Base-by-base conservation (phyloP, 495 filamentous ascomycete genomes). In the Penicillium angulare region DNA sequence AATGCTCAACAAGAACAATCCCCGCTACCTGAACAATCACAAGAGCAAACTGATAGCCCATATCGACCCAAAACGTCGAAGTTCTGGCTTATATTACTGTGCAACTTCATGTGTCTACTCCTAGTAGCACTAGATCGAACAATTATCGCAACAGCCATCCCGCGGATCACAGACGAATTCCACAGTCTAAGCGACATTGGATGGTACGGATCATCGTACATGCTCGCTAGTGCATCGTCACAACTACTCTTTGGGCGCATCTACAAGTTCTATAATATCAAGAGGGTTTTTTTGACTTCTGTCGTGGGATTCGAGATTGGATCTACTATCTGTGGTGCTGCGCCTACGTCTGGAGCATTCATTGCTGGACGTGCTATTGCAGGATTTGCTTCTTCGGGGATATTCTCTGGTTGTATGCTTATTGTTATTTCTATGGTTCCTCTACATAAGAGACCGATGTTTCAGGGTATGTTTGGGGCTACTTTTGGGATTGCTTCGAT, bases 131-230 rank as follows among this genome's bases (percentile, higher is more conserved):
- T 43, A 68, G 79, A 83, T 64, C 76, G 79, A 60, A 80, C 83
- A 17, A 88, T 89, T 56, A 86, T 89, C 48, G 81, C 83, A 3
- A 88, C 86, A 0, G 86, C 86, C 18, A 86, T 87, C 46, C 86
- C 86, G 9, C 73, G 75, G 36, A 88, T 89, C 55, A 83, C 86
- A 0, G 78, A 85, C 55, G 64, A 83, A 35, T 90, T 90, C 67
- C 69, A 85, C 18, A 74, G 80, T 8, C 61, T 87, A 0, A 65
- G 69, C 15, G 85, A 87, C 79, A 82, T 62, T 16, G 72, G 74
- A 26, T 83, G 81, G 78, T 84, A 84, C 46, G 74, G 71, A 0
- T 68, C 69, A 24, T 73, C 72, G 4, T 82, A 81, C 53, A 52
- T 81, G 29, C 47, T 84, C 18, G 74, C 77, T 1, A 67, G 66